Conservation (phyloP, 2,329 filamentous ascomycete genomes). For the Chrysoporthe cubensis region DNA sequence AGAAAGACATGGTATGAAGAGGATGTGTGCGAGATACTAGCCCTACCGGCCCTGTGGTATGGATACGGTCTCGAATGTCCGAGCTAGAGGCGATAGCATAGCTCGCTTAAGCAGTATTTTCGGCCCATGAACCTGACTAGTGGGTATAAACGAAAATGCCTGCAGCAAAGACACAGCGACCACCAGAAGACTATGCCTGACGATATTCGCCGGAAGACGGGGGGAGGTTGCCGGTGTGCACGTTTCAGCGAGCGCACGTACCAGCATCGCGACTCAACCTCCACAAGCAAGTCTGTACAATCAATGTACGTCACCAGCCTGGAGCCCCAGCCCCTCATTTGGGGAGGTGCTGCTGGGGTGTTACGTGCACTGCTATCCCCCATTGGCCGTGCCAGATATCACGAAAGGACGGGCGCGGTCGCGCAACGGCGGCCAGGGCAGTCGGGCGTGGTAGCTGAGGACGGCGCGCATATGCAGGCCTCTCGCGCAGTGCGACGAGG, state of each 20-base stretch:
- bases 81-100: too few species aligned
- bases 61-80: too few species aligned
- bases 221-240: too few species aligned
- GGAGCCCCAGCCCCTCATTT: not conserved
- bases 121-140: too few species aligned
- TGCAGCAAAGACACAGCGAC: too few species aligned
- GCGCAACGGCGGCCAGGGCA: not conserved
- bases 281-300: not conserved
- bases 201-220: not conserved
- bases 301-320: not conserved
- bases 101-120: too few species aligned
- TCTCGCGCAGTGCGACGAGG: not conserved
- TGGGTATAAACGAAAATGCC: too few species aligned
- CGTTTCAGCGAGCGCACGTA: not conserved
- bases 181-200: too few species aligned
- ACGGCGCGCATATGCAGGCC: not conserved
- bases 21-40: too few species aligned
- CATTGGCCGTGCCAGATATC: not conserved
- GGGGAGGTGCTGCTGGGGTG: not conserved
- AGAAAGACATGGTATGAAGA: too few species aligned
- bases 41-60: too few species aligned
- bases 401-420: not conserved
- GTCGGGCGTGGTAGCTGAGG: not conserved
- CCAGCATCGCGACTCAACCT: not conserved
- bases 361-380: not conserved